Base-by-base conservation (phyloP, 2,329 filamentous ascomycete genomes). In the Penicillium sp. region DNA sequence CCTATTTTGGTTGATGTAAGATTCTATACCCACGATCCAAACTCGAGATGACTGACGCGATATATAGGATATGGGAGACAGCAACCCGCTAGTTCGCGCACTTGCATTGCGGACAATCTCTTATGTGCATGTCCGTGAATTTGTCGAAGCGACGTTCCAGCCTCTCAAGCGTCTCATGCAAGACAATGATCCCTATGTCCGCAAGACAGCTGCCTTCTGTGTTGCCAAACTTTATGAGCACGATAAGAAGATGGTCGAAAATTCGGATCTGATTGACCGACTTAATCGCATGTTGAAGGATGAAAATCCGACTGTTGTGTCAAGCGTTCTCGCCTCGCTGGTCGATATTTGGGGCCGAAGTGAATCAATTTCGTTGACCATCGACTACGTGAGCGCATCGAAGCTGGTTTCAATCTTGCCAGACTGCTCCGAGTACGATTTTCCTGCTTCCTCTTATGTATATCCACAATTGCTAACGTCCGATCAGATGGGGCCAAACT, bases 271-370 rank as follows among this genome's bases (percentile, higher is more conserved):
- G 47, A 97, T 99, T 65, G 92, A 97, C 69, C 84, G 88, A 58
- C 81, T 99, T 43, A 99, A 99, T 74, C 81, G 84, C 42, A 88
- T 99, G 79, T 78, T 99, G 52, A 86, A 92, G 68, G 94, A 99
- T 65, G 93, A 97, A 72, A 99, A 99, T 68, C 93, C 94, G 0
- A 99, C 94, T 0, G 94, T 99, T 2, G 93, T 99, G 21, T 93
- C 94, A 10, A 97, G 92, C 71, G 92, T 95, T 6, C 77, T 99
- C 59, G 93, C 94, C 24, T 83, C 90, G 34, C 74, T 99, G 67
- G 94, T 96, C 85, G 94, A 99, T 74, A 97, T 99, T 47, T 99
- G 94, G 94, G 94, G 97, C 73, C 84, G 93, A 55, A 97, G 92
- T 71, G 93, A 97, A 74, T 91, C 90, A 55, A 99, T 99, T 75